Base-by-base conservation (phyloP, 2,329 filamentous ascomycete genomes). In the Exophiala dermatitidis region DNA sequence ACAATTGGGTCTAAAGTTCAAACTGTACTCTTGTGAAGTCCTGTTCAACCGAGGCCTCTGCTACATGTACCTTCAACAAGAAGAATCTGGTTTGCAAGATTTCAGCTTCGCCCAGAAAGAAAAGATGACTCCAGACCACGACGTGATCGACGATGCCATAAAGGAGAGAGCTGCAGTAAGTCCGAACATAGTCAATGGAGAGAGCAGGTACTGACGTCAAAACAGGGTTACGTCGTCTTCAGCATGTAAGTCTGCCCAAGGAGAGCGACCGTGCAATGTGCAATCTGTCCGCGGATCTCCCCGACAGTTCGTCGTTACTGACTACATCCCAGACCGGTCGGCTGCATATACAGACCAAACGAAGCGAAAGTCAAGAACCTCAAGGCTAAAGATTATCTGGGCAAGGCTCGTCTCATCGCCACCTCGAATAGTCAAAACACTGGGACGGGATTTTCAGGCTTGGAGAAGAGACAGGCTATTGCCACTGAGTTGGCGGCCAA, bases 281-380 rank as follows among this genome's bases (percentile, higher is more conserved):
- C 19, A 19, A 19, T 19, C 2, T 19, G 19, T 19, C 19, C 19
- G 19, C 19, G 19, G 19, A 19, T 19, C 19, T 19, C 2, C 19
- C 19, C 19, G 19, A 19, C 19, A 19, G 19, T 19, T 19, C 19
- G 38, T 46, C 46, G 26, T 41, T 45, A 34, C 50, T 28, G 28
- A 41, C 33, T 41, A 5, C 97, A 90, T 0, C 34, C 19, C 34
- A 97, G 97, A 49, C 93, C 93, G 0, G 90, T 97, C 8, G 93
- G 93, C 28, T 88, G 96, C 32, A 81, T 98, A 10, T 98, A 97
- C 71, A 80, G 93, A 54, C 93, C 93, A 26, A 97, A 96, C 67
- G 90, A 95, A 65, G 90, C 93, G 59, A 98, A 98, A 72, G 93
- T 98, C 62, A 94, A 94, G 72, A 98, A 98, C 66, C 76, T 98